phyloP scores from a whole-genome alignment of 2,329 filamentous ascomycete species.

The Myriosclerotinia scirpicola region DNA sequence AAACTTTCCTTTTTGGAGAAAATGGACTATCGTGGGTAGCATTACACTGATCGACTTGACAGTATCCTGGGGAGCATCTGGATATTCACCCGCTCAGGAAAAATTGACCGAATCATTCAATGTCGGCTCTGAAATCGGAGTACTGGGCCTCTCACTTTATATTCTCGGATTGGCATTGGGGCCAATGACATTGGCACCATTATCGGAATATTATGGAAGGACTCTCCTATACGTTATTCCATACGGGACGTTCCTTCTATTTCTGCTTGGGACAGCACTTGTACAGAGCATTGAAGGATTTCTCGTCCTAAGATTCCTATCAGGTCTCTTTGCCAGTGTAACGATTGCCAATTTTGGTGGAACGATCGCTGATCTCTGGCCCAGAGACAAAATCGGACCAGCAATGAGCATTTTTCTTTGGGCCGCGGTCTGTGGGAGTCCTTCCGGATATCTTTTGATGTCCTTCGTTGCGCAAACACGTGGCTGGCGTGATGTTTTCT shows the following conservation, averaged over 20 bases:
- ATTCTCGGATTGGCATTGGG: conserved; percentile 48
- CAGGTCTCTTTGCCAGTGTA: conserved; percentile 47
- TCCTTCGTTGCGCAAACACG: conserved; percentile 25
- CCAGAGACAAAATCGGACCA: conserved; percentile 32
- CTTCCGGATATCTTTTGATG: conserved; percentile 38
- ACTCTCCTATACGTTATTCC: conserved; percentile 47
- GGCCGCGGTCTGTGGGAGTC: conserved; percentile 48
- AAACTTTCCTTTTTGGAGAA: conserved; percentile 42
- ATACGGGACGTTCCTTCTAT: conserved; percentile 52
- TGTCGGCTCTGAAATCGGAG: conserved; percentile 45
- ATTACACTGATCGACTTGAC: conserved; percentile 41
- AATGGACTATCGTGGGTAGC: conserved; percentile 41
- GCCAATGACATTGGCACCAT: conserved; percentile 41
- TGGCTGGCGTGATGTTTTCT: conserved; percentile 27
- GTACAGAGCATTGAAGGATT: conserved; percentile 46
- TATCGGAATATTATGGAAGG: conserved; percentile 46
- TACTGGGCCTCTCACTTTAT: conserved; percentile 49
- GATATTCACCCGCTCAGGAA: conserved; percentile 47
- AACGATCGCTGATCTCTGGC: conserved; percentile 31
- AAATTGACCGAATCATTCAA: conserved; percentile 47
- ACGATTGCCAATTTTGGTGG: conserved; percentile 46
- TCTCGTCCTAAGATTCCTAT: conserved; percentile 46
- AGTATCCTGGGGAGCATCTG: conserved; percentile 48
- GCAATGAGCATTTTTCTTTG: conserved; percentile 45
- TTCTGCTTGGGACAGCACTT: conserved; percentile 47